Evolutionary conservation across 202 grass and related monocot genomes (phyloP), one percentile per base, ranked within the genome.

Genomic region (Sporobolus alterniflorus): DNA sequence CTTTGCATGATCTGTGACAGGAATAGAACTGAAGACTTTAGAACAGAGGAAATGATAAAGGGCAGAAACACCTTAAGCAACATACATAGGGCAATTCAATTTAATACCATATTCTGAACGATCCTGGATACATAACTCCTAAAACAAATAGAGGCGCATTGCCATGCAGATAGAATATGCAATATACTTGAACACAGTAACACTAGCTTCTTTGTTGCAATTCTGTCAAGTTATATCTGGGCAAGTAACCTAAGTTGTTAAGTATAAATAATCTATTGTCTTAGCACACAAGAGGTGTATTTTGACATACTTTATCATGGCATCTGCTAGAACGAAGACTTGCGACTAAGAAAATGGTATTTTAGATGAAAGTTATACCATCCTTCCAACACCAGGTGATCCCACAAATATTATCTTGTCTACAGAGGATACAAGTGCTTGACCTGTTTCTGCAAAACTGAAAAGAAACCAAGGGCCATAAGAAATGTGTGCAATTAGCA

Each of bases 391-490:
- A 30, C 96, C 89, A 86, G 96, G 96, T 65, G 96, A 99, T 78
- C 96, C 96, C 88, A 99, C 96, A 92, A 99, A 99, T 87, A 96
- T 99, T 69, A 96, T 96, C 89, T 99, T 99, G 88, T 99, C 96
- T 11, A 91, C 91, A 54, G 96, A 96, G 69, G 96, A 96, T 54
- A 99, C 93, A 84, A 99, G 93, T 76, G 96, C 89, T 83, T 99
- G 96, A 78, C 93, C 96, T 50, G 93, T 99, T 94, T 94, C 96
- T 5, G 91, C 93, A 90, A 94, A 99, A 84, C 96, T 99, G 79
- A 52, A 73, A 21, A 25, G 34, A 83, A 71, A 28, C 6, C 68
- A 66, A 75, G 57, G 55, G 25, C 41, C 20, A 64, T 39, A 87
- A 83, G 65, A 18, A 10, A 32, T 67, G 79, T 33, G 52, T 76